Evolutionary conservation across 352 stramenopile species (phyloP), one percentile per base, ranked within the genome.

Genomic region (Ochromonadaceae sp.): DNA sequence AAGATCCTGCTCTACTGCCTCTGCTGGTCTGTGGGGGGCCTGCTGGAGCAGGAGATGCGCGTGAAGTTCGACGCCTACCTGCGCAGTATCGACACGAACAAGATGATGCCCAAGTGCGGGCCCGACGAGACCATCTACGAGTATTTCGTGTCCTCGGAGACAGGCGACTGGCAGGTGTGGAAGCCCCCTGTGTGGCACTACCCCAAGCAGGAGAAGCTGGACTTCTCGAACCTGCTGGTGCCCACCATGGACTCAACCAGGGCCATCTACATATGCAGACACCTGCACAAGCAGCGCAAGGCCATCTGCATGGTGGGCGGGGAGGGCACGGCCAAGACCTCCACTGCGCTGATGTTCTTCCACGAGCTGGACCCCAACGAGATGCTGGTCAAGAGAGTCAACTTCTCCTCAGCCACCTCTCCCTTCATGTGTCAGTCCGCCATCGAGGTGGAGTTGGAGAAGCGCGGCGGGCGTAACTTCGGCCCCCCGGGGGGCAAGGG

Each of bases 171-270:
- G 92, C 84, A 90, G 67, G 48, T 65, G 14, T 97, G 90, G 91
- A 79, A 82, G 26, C 90, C 92, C 40, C 87, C 87, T 26, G 82
- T 85, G 40, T 98, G 91, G 92, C 78, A 92, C 20, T 97, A 96
- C 72, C 92, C 91, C 2, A 72, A 53, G 35, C 52, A 76, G 25
- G 70, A 69, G 39, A 92, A 95, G 60, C 83, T 98, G 14, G 89
- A 98, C 68, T 98, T 98, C 66, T 94, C 84, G 17, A 98, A 97
- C 74, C 78, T 98, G 69, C 75, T 98, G 32, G 90, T 98, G 30
- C 92, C 92, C 3, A 98, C 92, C 0, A 97, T 98, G 87, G 92
- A 98, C 72, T 96, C 87, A 3, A 95, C 95, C 0, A 84, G 92
- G 26, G 91, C 90, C 0, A 71, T 94, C 32, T 96, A 96, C 70